These are phyloP conservation scores for Chytriomyces hyalinus DNA, from an alignment of 192 early-diverging fungal species.

Conservation along the genomic window DNA sequence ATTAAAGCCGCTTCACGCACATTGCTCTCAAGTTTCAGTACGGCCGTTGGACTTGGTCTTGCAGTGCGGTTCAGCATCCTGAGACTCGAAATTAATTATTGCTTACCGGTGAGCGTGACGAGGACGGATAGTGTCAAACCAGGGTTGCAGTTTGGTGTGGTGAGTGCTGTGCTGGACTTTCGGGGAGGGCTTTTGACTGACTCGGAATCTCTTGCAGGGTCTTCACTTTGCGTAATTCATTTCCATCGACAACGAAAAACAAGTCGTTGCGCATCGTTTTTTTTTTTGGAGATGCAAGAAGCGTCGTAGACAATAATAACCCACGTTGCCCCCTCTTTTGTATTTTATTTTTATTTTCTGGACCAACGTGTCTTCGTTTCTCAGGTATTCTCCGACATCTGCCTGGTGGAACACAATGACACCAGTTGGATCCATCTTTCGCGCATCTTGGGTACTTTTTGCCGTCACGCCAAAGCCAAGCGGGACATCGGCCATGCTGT, in stretches of 20 bases:
- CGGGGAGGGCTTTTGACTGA: too few relatives aligned
- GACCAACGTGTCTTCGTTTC: conserved; percentile 57
- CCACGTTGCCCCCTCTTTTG: neutral
- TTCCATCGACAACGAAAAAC: too few relatives aligned
- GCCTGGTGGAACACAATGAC: conserved; percentile 97
- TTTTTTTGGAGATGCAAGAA: too few relatives aligned
- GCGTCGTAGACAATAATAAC: too few relatives aligned
- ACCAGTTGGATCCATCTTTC: conserved; percentile 92
- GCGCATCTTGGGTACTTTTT: conserved; percentile 85
- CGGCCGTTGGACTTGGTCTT: conserved; percentile 84
- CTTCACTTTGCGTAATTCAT: too few relatives aligned
- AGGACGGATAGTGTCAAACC: conserved; percentile 59
- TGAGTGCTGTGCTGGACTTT: neutral
- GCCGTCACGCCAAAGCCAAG: conserved; percentile 98
- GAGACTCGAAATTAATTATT: conserved; percentile 89
- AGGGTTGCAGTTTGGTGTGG: conserved; percentile 87
- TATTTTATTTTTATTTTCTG: conserved; percentile 13
- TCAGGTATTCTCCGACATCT: conserved; percentile 93
- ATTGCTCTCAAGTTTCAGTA: conserved; percentile 57
- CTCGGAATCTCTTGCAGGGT: too few relatives aligned
- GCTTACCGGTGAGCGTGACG: conserved; percentile 65
- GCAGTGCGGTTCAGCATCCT: conserved; percentile 84
- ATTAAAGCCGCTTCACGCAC: conserved; percentile 15
- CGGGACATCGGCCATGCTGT: conserved; percentile 91
- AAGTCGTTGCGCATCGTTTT: too few relatives aligned